Evolutionary conservation across 2,329 filamentous ascomycete genomes (phyloP), one percentile per base, ranked within the genome.

Genomic region (Fusarium albosuccineum): DNA sequence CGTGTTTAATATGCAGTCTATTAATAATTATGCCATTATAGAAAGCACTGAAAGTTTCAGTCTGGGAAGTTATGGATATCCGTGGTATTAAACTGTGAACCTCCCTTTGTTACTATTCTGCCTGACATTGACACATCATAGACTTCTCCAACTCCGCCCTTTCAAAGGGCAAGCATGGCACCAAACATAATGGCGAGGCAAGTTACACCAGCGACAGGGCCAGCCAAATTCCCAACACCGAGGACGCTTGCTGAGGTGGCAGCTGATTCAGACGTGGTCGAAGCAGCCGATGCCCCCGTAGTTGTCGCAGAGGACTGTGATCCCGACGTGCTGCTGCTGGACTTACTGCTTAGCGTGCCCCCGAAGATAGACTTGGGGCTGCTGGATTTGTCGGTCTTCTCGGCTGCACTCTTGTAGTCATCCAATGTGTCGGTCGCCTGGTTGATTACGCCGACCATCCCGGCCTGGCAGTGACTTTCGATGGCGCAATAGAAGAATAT

Each of bases 361-460:
- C 70, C 68, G 27, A 62, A 68, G 1, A 16, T 29, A 1, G 42
- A 40, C 9, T 37, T 33, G 6, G 71, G 71, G 49, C 55, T 60
- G 34, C 30, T 41, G 44, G 45, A 66, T 9, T 56, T 56, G 29
- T 22, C 33, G 11, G 63, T 54, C 8, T 48, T 53, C 41, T 40
- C 59, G 8, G 65, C 63, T 4, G 51, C 30, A 26, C 27, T 57
- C 54, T 58, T 65, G 60, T 63, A 73, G 22, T 52, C 49, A 13
- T 62, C 57, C 17, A 73, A 67, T 9, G 68, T 71, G 17, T 68
- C 54, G 17, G 51, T 61, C 16, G 60, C 66, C 17, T 71, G 65
- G 58, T 76, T 77, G 60, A 77, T 66, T 41, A 71, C 73, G 30
- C 72, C 74, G 8, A 76, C 68, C 75, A 77, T 77, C 44, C 76